Evolutionary conservation across 106 monocot genomes (phyloP).

Genomic region (Phalaenopsis equestris): DNA sequence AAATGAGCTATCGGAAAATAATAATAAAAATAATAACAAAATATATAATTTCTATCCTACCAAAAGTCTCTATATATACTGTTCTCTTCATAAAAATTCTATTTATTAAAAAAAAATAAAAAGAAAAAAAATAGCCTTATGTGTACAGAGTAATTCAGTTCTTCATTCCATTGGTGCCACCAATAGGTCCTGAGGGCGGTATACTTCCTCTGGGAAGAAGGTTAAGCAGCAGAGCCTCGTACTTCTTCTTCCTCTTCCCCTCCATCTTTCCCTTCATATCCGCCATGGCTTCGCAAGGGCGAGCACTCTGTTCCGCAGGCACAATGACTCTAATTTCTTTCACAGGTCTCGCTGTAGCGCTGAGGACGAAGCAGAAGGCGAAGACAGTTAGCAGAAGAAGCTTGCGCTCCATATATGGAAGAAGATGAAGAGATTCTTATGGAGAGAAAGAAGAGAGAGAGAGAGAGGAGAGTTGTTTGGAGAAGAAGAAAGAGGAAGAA

Average conservation of each 20-base stretch:
- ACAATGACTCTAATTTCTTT: background rate
- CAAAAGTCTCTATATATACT: too few species aligned
- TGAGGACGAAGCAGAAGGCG: background rate
- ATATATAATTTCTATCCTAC: too few species aligned
- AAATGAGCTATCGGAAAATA: too few species aligned
- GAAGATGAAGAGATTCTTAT: background rate
- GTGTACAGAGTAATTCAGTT: background rate
- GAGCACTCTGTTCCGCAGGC: background rate
- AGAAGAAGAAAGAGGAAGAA: background rate
- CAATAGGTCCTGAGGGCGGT: slow-evolving; percentile 9
- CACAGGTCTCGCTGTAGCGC: slow-evolving; percentile 7
- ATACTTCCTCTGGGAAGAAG: slow-evolving; percentile 6
- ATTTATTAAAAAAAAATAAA: background rate
- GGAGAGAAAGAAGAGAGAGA: background rate
- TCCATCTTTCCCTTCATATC: background rate
- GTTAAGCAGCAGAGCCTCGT: slow-evolving; percentile 17
- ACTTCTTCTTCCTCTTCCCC: background rate
- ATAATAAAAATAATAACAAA: too few species aligned
- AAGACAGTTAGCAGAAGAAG: background rate
- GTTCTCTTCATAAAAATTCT: too few species aligned
- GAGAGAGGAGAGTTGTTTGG: slow-evolving; percentile 3
- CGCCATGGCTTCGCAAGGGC: background rate
- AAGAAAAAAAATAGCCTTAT: background rate
- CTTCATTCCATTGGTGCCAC: slow-evolving; percentile 9
- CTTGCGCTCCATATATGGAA: slow-evolving; percentile 1